phyloP scores from a whole-genome alignment of 2,329 filamentous ascomycete genomes.

The Orbilia brochopaga region DNA sequence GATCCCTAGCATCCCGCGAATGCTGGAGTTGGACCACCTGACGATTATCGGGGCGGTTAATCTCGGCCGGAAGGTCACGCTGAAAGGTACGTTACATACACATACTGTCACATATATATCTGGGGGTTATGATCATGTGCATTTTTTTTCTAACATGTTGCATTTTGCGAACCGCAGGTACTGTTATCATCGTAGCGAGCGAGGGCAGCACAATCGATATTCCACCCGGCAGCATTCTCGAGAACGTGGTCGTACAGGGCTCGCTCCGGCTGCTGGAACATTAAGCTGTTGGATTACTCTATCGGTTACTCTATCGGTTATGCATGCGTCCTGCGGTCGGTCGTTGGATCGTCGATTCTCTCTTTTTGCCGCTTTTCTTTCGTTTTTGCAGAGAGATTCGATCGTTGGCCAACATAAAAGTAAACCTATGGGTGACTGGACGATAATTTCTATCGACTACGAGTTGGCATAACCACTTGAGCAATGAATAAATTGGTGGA shows the following conservation, averaged over 20 bases:
- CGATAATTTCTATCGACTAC: too few species aligned
- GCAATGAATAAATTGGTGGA: too few species aligned
- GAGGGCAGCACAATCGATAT: conserved; percentile 98
- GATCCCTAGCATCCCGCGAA: conserved; percentile 85
- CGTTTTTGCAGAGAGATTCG: too few species aligned
- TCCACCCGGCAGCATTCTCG: conserved; percentile 91
- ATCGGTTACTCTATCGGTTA: too few species aligned
- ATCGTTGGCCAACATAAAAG: too few species aligned
- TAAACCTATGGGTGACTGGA: too few species aligned
- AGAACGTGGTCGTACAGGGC: conserved; percentile 99
- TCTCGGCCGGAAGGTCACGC: conserved; percentile 88
- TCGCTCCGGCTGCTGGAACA: conserved; percentile 70
- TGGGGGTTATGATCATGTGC: neutral
- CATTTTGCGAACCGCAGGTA: conserved; percentile 59
- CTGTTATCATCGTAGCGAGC: conserved; percentile 97
- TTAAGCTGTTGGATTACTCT: conserved; percentile 13
- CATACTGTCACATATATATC: neutral
- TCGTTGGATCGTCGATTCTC: neutral
- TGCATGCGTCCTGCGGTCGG: too few species aligned
- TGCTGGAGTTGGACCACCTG: conserved; percentile 89
- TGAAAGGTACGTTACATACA: conserved; percentile 71
- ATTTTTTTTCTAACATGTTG: conserved; percentile 10
- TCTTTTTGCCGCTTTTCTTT: too few species aligned
- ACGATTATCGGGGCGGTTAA: conserved; percentile 98
- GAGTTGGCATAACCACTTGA: too few species aligned